Percentiles rank a stretch among this genome's conserved stretches.
Conservation (phyloP, 768 basidiomycete species). For the Calocybe indica region DNA sequence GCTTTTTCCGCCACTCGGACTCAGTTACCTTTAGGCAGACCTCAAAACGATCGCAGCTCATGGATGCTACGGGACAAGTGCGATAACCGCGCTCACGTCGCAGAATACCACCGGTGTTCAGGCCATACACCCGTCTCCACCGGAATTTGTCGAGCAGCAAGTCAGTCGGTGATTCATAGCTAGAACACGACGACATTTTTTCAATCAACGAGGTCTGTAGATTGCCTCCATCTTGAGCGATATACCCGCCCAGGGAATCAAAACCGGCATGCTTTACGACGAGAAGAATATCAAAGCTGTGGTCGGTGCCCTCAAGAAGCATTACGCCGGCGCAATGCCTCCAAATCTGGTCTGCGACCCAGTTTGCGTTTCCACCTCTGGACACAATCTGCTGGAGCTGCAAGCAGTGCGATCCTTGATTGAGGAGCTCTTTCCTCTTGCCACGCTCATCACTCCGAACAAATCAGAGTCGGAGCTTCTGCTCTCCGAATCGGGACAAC, state of each 20-base stretch:
- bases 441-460: conserved; percentile 80
- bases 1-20: background rate
- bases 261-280: conserved; percentile 87
- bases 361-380: conserved; percentile 88
- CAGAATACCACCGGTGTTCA: conserved; percentile 88
- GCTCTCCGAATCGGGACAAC: conserved; percentile 30
- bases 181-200: conserved; percentile 1
- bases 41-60: conserved; percentile 79
- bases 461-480: conserved; percentile 73
- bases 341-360: conserved; percentile 79
- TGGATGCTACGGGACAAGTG: conserved; percentile 75
- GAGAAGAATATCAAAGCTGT: conserved; percentile 46
- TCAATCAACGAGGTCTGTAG: conserved; percentile 28
- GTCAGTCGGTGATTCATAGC: conserved; percentile 26
- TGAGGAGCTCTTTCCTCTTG: conserved; percentile 61
- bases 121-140: conserved; percentile 59
- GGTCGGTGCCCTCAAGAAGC: conserved; percentile 38
- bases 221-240: conserved; percentile 68
- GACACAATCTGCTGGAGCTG: conserved; percentile 67
- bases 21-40: conserved; percentile 54
- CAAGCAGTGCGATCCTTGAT: conserved; percentile 60
- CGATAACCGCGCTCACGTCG: conserved; percentile 80
- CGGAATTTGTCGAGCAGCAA: conserved; percentile 72
- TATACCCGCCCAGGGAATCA: conserved; percentile 65
- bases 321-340: conserved; percentile 24